Conservation (phyloP, 108 stramenopile genomes). For the Cyclotella atomus region DNA sequence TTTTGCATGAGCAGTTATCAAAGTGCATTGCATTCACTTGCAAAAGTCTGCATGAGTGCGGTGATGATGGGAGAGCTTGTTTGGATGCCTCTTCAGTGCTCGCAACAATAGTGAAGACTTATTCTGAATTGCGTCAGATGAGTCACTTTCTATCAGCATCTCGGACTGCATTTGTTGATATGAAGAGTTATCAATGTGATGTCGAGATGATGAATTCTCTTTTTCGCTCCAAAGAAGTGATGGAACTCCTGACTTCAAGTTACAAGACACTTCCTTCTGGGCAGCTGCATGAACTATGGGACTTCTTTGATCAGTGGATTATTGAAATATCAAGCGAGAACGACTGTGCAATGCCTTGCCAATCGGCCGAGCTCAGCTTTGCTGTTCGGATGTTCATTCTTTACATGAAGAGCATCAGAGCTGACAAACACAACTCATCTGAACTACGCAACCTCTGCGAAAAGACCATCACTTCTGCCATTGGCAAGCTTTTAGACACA, state of each 20-base stretch:
- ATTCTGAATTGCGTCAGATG: slow-evolving; percentile 59
- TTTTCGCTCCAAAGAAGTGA: slow-evolving; percentile 3
- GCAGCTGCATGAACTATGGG: slow-evolving; percentile 37
- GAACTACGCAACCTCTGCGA: slow-evolving; percentile 40
- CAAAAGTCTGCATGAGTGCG: neutral
- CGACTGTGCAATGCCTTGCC: no score
- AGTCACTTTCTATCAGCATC: slow-evolving; percentile 47
- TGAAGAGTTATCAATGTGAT: neutral
- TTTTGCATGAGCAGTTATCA: slow-evolving; percentile 47
- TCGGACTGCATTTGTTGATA: slow-evolving; percentile 18
- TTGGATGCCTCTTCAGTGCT: slow-evolving; percentile 31
- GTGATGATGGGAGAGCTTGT: neutral
- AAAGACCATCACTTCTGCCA: slow-evolving; percentile 31
- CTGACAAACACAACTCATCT: slow-evolving; percentile 42
- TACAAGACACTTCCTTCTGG: slow-evolving; percentile 46
- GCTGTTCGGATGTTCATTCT: slow-evolving; percentile 45
- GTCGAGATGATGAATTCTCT: slow-evolving; percentile 7
- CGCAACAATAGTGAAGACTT: slow-evolving; percentile 50
- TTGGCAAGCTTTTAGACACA: slow-evolving; percentile 16
- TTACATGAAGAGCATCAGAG: slow-evolving; percentile 38
- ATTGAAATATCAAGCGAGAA: neutral
- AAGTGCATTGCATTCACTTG: slow-evolving; percentile 36
- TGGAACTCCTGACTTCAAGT: slow-evolving; percentile 11
- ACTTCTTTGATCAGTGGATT: slow-evolving; percentile 49
- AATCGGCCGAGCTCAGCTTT: slow-evolving; percentile 25